Percentiles rank a stretch among this genome's conserved stretches.
Evolutionary conservation across 2,329 filamentous ascomycete species (phyloP).

Genomic region (Arachnopeziza araneosa): DNA sequence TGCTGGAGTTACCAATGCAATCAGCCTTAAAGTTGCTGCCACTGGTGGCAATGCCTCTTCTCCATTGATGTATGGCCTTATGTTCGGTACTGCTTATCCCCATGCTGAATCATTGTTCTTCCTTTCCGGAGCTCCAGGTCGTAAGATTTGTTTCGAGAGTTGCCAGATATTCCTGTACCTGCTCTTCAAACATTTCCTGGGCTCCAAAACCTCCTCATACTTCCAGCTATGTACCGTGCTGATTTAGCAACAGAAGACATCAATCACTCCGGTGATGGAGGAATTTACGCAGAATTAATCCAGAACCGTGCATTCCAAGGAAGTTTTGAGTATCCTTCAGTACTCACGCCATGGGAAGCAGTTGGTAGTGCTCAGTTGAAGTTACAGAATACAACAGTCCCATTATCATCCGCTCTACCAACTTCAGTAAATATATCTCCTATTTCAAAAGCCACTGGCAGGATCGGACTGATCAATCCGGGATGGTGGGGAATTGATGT

Average conservation of each 20-base stretch:
- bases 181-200: no score
- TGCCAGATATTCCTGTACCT: no score
- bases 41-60: slow-evolving; percentile 26
- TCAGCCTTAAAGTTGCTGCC: slow-evolving; percentile 23
- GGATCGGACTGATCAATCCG: slow-evolving; percentile 45
- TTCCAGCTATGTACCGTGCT: no score
- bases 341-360: slow-evolving; percentile 33
- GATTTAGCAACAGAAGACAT: no score
- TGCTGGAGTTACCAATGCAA: slow-evolving; percentile 16
- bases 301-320: slow-evolving; percentile 65
- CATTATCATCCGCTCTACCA: slow-evolving; percentile 24
- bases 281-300: slow-evolving; percentile 60
- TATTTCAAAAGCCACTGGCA: slow-evolving; percentile 27
- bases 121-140: no score
- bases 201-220: no score
- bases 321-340: slow-evolving; percentile 40
- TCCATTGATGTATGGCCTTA: slow-evolving; percentile 26
- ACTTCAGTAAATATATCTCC: slow-evolving; percentile 26
- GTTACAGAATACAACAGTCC: slow-evolving; percentile 30
- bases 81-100: no score
- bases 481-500: slow-evolving; percentile 51
- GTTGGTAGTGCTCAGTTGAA: slow-evolving; percentile 18
- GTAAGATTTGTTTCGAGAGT: no score
- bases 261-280: slow-evolving; percentile 28
- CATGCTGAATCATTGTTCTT: no score